A percentile compares a stretch with the other conserved stretches of the same genome.
phyloP scores from a whole-genome alignment of 2,329 filamentous ascomycete genomes.

The Metarhizium humberi region DNA sequence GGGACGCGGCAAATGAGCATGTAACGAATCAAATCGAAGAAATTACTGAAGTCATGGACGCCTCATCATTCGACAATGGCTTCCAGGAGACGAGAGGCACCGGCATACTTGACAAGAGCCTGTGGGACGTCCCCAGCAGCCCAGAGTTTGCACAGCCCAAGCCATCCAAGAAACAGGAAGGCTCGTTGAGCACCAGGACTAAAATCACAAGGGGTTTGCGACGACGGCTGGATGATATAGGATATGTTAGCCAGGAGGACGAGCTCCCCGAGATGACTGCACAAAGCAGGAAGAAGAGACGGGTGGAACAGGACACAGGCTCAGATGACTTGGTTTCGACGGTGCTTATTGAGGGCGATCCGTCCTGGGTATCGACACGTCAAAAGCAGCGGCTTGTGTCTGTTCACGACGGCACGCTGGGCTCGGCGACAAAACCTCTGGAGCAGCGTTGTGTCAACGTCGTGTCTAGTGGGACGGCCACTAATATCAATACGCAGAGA shows the following conservation, averaged over 20 bases:
- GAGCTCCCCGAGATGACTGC: neutral
- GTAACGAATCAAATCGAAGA: neutral
- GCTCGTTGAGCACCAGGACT: slow-evolving; percentile 2
- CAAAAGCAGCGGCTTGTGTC: slow-evolving; percentile 27
- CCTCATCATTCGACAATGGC: slow-evolving; percentile 7
- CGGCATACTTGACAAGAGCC: slow-evolving; percentile 16
- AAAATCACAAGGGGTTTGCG: slow-evolving; percentile 11
- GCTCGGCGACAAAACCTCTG: slow-evolving; percentile 5
- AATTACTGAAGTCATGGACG: neutral
- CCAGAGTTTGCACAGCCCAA: slow-evolving; percentile 16
- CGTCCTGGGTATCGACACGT: slow-evolving; percentile 24
- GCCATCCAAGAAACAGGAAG: slow-evolving; percentile 1
- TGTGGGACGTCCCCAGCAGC: slow-evolving; percentile 38
- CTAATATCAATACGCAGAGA: slow-evolving; percentile 27
- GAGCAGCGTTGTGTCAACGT: slow-evolving; percentile 3
- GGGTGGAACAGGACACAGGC: slow-evolving; percentile 5
- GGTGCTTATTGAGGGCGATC: slow-evolving; percentile 17
- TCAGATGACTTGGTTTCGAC: slow-evolving; percentile 5
- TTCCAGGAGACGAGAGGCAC: slow-evolving; percentile 1
- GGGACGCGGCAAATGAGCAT: slow-evolving; percentile 19
- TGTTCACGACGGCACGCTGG: slow-evolving; percentile 12
- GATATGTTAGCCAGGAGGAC: slow-evolving; percentile 10
- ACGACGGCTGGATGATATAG: slow-evolving; percentile 9
- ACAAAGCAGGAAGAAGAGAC: neutral
- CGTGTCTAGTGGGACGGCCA: slow-evolving; percentile 22